These are phyloP conservation scores for Tilletia indica DNA, from an alignment of 1,284 basidiomycete genomes.

Conservation along the genomic window DNA sequence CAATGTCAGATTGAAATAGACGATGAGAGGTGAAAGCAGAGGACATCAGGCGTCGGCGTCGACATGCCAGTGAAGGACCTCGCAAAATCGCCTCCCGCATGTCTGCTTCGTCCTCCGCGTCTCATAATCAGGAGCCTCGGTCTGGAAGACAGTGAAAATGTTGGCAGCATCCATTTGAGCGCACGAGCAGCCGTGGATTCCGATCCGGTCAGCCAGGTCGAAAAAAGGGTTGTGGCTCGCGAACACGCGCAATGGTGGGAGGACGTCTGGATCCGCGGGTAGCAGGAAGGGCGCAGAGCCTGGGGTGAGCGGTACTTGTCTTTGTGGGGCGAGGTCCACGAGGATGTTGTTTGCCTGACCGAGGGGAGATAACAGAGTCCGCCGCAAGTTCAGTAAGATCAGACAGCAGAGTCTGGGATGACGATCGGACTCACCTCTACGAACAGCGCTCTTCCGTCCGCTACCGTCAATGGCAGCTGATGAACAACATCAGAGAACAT, in stretches of 20 bases:
- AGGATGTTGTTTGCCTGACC: neutral
- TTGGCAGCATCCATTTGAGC: constrained; percentile 16
- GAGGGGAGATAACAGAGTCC: neutral
- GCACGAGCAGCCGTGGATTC: neutral
- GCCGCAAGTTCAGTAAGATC: neutral
- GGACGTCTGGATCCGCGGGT: neutral
- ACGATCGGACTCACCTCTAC: neutral
- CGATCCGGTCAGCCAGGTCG: neutral
- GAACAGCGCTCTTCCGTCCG: neutral
- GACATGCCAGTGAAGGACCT: constrained; percentile 4
- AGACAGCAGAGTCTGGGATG: neutral
- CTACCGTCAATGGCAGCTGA: neutral
- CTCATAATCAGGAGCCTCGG: neutral
- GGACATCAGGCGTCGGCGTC: neutral
- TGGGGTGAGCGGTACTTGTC: neutral
- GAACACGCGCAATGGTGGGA: neutral
- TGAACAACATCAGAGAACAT: neutral
- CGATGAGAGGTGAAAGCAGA: neutral
- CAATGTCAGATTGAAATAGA: neutral
- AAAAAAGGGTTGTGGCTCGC: neutral
- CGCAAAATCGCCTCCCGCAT: neutral
- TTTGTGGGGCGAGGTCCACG: constrained; percentile 1
- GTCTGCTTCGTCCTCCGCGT: neutral
- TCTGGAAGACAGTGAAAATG: neutral
- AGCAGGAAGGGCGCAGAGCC: constrained; percentile 5